Evolutionary conservation across 495 filamentous ascomycete species (phyloP).

Genomic region (Aspergillus carlsbadensis): DNA sequence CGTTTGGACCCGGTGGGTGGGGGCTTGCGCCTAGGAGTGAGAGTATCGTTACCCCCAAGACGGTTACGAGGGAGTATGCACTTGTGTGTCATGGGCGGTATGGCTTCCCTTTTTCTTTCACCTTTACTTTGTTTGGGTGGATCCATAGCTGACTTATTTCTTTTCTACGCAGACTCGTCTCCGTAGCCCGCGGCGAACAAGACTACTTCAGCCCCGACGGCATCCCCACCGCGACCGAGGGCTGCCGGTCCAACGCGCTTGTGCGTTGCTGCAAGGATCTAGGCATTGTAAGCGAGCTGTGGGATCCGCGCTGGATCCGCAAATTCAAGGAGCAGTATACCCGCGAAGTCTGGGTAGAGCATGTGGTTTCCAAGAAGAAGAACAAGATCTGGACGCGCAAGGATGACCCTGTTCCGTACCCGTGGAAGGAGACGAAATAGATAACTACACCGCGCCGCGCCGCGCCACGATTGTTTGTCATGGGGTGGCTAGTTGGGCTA

Average conservation of each 20-base stretch:
- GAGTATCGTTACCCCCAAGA: slow-evolving; percentile 82
- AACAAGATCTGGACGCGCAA: slow-evolving; percentile 85
- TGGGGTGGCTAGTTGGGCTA: too few relatives aligned
- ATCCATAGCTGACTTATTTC: neutral
- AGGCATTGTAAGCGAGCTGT: slow-evolving; percentile 90
- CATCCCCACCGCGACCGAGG: slow-evolving; percentile 95
- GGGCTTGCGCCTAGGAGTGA: slow-evolving; percentile 88
- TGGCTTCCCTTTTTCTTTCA: slow-evolving; percentile 28
- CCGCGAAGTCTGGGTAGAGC: slow-evolving; percentile 78
- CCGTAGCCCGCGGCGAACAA: slow-evolving; percentile 91
- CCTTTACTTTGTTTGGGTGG: neutral
- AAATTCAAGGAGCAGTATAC: slow-evolving; percentile 65
- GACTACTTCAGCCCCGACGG: slow-evolving; percentile 89
- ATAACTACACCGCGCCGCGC: too few relatives aligned
- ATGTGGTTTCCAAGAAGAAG: slow-evolving; percentile 81
- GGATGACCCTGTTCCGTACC: slow-evolving; percentile 75
- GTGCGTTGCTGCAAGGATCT: slow-evolving; percentile 98
- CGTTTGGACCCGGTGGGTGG: slow-evolving; percentile 96
- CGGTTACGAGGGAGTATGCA: slow-evolving; percentile 93
- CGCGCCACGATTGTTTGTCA: too few relatives aligned
- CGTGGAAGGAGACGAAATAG: slow-evolving; percentile 64
- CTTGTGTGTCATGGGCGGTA: slow-evolving; percentile 87
- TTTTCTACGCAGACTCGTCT: slow-evolving; percentile 56
- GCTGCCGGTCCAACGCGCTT: slow-evolving; percentile 94
- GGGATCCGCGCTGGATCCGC: slow-evolving; percentile 92